Evolutionary conservation across 495 filamentous ascomycete species (phyloP).

Genomic region (Penicillium bovifimosum): DNA sequence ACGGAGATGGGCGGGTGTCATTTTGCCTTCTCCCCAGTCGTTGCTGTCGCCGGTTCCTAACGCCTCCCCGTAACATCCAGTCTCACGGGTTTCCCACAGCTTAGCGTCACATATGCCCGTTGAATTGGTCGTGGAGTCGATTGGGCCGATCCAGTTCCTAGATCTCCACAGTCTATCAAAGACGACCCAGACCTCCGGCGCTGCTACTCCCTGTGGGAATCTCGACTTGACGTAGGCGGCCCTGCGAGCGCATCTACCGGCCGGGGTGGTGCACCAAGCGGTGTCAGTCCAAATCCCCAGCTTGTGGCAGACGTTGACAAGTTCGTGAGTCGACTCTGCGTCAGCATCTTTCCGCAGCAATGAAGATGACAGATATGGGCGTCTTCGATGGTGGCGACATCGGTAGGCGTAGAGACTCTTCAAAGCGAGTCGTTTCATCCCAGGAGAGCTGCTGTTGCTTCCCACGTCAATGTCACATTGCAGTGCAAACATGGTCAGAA

Average conservation of each 20-base stretch:
- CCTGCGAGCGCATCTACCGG: constrained; percentile 51
- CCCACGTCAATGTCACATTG: constrained; percentile 43
- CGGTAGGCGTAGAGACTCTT: constrained; percentile 58
- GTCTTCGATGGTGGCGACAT: constrained; percentile 55
- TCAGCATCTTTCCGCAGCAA: constrained; percentile 54
- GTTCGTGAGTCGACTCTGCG: constrained; percentile 56
- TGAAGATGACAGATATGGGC: constrained; percentile 54
- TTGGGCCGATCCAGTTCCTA: constrained; percentile 52
- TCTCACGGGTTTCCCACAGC: constrained; percentile 55
- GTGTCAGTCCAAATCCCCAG: constrained; percentile 61
- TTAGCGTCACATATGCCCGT: constrained; percentile 38
- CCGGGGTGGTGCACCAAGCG: constrained; percentile 58
- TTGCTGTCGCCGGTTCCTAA: constrained; percentile 43
- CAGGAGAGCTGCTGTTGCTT: constrained; percentile 26
- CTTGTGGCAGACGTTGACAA: constrained; percentile 57
- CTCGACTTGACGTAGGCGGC: constrained; percentile 54
- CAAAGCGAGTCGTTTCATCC: constrained; percentile 42
- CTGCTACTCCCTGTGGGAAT: constrained; percentile 46
- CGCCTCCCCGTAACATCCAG: constrained; percentile 51
- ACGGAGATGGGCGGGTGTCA: constrained; percentile 49
- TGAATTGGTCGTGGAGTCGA: constrained; percentile 16
- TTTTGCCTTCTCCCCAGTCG: constrained; percentile 49
- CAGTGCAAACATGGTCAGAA: constrained; percentile 45
- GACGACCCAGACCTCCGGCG: constrained; percentile 57
- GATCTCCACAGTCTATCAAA: constrained; percentile 59